Evolutionary conservation across 495 filamentous ascomycete genomes (phyloP).

Genomic region (Geopyxis carbonaria): DNA sequence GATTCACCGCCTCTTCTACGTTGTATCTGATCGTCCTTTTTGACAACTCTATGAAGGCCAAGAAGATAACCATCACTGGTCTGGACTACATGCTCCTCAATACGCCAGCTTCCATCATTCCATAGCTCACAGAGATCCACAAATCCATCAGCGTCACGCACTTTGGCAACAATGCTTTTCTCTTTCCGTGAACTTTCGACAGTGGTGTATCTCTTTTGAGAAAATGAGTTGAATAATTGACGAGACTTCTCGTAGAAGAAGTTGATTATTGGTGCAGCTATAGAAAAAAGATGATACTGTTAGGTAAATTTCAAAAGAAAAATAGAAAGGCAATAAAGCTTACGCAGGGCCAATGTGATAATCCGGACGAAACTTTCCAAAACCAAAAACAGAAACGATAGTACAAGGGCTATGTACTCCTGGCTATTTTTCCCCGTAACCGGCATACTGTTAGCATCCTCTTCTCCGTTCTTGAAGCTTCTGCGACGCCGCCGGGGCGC

Average conservation of each 20-base stretch:
- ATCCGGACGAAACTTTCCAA: constrained; percentile 67
- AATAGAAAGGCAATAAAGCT: constrained; percentile 21
- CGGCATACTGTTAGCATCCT: constrained; percentile 3
- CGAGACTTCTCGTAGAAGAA: constrained; percentile 74
- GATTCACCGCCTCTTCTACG: constrained; percentile 32
- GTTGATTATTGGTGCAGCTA: constrained; percentile 58
- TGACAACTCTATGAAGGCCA: constrained; percentile 72
- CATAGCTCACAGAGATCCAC: constrained; percentile 76
- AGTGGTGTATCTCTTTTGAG: constrained; percentile 45
- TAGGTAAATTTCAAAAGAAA: neutral
- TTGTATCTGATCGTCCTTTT: constrained; percentile 51
- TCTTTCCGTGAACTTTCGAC: constrained; percentile 41
- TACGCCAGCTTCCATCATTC: constrained; percentile 50
- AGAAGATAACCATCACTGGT: constrained; percentile 88
- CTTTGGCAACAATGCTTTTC: constrained; percentile 28
- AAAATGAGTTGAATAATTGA: constrained; percentile 61
- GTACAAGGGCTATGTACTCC: constrained; percentile 73
- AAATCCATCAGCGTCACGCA: constrained; percentile 63
- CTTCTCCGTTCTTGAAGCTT: neutral
- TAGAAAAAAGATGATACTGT: constrained; percentile 1
- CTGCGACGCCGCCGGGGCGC: neutral
- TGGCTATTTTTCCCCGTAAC: constrained; percentile 7
- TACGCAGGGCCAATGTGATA: constrained; percentile 81
- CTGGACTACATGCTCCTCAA: constrained; percentile 91
- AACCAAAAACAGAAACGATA: constrained; percentile 62